Base-by-base conservation (phyloP, 1,284 basidiomycete species). In the Earliella scabrosa region DNA sequence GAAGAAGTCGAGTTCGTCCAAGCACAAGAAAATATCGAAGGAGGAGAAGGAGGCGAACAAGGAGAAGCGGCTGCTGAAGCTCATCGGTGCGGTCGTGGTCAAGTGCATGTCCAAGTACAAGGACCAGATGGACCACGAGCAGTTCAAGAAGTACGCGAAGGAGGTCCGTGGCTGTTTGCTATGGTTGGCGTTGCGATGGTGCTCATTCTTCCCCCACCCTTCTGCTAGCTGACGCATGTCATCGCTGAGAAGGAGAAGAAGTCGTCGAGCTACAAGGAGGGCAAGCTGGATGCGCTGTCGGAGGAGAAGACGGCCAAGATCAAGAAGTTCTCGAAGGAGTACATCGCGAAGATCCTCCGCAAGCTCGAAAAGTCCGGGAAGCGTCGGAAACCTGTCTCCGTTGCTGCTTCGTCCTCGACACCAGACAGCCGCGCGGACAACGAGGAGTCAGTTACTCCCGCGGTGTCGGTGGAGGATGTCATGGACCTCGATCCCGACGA, bases 241-340 rank as follows among this genome's bases (percentile, higher is more conserved):
- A 88, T 99, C 50, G 82, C 88, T 16, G 90, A 94, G 54, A 98
- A 97, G 74, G 97, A 99, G 80, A 96, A 95, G 76, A 95, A 93
- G 70, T 88, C 91, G 3, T 74, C 83, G n/a, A 84, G 82, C 34
- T 97, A 90, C 70, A 81, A 81, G 54, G 82, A 89, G 23, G 82
- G 82, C 29, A 82, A 82, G 45, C 80, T 95, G 43, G 92, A 95
- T 7, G 51, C 80, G 10, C 79, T 99, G 10, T 87, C 92, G 1
- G 90, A 94, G 1, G 95, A 98, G 59, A 98, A 98, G 71, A 77
- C 82, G 41, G 69, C 73, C 44, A 98, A 98, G 78, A 95, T 99
- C 71, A 97, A 95, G 75, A 86, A 91, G 64, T 99, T 97, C 71
- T 82, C 92, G 36, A 95, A 96, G 71, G 94, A 97, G 45, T 99